A percentile compares a stretch with the other conserved stretches of the same genome.
Conservation (phyloP, 352 stramenopile species). For the Globisporangium sylvaticum region DNA sequence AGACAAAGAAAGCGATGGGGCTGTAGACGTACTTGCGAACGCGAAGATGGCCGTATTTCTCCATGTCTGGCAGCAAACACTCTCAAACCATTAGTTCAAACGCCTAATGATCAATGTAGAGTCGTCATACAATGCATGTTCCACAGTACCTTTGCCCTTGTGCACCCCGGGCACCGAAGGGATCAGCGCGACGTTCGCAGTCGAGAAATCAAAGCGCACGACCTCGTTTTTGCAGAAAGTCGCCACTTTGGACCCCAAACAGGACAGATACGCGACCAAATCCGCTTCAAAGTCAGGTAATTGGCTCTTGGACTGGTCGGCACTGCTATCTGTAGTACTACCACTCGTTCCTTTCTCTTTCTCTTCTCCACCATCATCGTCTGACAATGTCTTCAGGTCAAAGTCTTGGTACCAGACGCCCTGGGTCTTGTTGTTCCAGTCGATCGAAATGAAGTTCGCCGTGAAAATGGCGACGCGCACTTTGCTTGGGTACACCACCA, state of each 20-base stretch:
- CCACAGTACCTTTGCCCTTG: constrained; percentile 48
- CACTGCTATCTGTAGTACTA: too few species aligned
- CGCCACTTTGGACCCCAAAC: constrained; percentile 38
- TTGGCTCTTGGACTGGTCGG: not conserved
- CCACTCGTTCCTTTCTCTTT: constrained; percentile 17
- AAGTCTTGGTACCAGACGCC: constrained; percentile 85
- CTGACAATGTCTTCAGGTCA: constrained; percentile 40
- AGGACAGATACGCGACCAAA: constrained; percentile 56
- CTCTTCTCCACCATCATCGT: constrained; percentile 28
- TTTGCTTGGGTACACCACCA: constrained; percentile 55
- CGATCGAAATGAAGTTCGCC: constrained; percentile 75
- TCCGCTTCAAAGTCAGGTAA: constrained; percentile 57
- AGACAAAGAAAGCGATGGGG: not conserved
- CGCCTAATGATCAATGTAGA: not conserved
- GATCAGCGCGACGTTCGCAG: constrained; percentile 51
- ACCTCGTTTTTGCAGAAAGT: constrained; percentile 44
- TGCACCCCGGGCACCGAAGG: constrained; percentile 68
- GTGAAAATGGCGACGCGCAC: constrained; percentile 83
- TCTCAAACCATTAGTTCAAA: constrained; percentile 1
- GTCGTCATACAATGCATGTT: not conserved
- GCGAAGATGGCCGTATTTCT: constrained; percentile 77
- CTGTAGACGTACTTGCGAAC: constrained; percentile 27
- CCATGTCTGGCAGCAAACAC: constrained; percentile 47
- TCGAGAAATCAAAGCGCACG: constrained; percentile 57
- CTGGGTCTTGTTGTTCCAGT: constrained; percentile 85